Conservation (phyloP, 148 eudicot genomes). For the Nyssa sinensis region DNA sequence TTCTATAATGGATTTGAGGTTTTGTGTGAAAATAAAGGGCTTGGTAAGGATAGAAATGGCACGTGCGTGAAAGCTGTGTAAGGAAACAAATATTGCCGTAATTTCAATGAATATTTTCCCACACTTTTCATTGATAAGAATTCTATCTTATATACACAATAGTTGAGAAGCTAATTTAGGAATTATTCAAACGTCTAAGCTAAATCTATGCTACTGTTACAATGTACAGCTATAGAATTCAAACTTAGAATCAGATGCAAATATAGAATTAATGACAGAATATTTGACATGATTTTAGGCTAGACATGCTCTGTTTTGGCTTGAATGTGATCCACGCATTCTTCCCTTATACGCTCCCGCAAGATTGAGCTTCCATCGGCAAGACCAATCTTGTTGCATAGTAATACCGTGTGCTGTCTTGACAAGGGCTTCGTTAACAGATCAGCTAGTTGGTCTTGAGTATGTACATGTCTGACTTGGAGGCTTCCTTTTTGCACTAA, state of each 20-base stretch:
- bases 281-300: neutral
- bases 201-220: neutral
- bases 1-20: neutral
- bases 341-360: too few species aligned
- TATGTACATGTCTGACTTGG: too few species aligned
- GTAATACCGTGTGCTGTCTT: too few species aligned
- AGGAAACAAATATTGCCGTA: too few species aligned
- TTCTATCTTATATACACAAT: neutral
- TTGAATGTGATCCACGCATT: too few species aligned
- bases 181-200: neutral
- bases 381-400: too few species aligned
- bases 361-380: too few species aligned
- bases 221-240: constrained; percentile 1
- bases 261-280: neutral
- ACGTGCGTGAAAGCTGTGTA: neutral
- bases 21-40: neutral
- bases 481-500: too few species aligned
- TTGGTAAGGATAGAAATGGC: neutral
- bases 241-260: neutral
- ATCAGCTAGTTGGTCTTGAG: too few species aligned
- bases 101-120: too few species aligned
- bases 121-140: too few species aligned
- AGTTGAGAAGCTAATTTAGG: neutral
- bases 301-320: neutral
- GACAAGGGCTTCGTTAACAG: too few species aligned